These are phyloP conservation scores for Syncephalastrum sp. DNA, from an alignment of 371 early-diverging fungal genomes.

Conservation along the genomic window DNA sequence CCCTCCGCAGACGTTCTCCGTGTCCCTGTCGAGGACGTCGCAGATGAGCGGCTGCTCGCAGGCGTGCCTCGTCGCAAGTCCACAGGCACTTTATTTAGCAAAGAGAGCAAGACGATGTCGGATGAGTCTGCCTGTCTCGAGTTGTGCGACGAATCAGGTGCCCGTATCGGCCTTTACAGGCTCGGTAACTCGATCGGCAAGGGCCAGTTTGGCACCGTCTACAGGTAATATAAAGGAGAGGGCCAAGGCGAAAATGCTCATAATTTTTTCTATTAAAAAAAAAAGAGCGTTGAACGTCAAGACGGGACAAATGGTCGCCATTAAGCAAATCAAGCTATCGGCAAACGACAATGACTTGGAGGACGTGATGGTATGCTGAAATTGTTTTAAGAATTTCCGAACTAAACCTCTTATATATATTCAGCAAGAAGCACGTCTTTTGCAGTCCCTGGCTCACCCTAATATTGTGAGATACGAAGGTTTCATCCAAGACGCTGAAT, in stretches of 20 bases:
- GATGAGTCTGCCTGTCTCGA: background rate
- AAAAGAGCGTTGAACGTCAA: constrained; percentile 69
- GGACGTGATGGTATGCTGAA: constrained; percentile 26
- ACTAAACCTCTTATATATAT: background rate
- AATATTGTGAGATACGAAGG: constrained; percentile 88
- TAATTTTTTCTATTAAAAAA: too few species aligned
- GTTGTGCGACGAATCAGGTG: too few species aligned
- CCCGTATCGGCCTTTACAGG: constrained; percentile 37
- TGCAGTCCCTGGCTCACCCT: constrained; percentile 70
- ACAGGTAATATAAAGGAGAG: constrained; percentile 32
- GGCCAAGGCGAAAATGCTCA: too few species aligned
- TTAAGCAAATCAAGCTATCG: constrained; percentile 76
- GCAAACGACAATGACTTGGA: constrained; percentile 53
- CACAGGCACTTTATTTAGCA: constrained; percentile 12
- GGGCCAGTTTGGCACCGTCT: constrained; percentile 87
- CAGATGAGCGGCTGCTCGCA: too few species aligned
- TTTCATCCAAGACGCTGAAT: constrained; percentile 65
- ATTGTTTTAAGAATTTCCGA: background rate
- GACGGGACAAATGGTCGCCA: constrained; percentile 83
- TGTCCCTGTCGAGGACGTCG: too few species aligned
- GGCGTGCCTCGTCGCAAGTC: constrained; percentile 19
- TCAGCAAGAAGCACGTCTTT: constrained; percentile 71
- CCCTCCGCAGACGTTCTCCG: too few species aligned
- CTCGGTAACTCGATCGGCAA: constrained; percentile 84
- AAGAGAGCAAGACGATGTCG: background rate